Percentiles rank a stretch among this genome's conserved stretches.
These are phyloP conservation scores for Theileria parva DNA, from an alignment of 169 alveolate species.

Conservation along the genomic window DNA sequence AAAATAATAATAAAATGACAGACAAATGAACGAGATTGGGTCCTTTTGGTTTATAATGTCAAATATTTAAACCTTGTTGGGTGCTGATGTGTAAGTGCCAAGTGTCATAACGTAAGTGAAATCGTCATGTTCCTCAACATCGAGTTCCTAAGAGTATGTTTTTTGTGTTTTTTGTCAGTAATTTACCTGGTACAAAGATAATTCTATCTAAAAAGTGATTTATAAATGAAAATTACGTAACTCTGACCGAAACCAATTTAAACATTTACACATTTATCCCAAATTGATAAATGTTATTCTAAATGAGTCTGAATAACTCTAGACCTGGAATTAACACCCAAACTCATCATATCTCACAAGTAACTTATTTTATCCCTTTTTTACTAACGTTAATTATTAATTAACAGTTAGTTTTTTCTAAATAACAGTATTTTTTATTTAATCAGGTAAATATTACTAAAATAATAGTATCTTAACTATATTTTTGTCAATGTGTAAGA, in stretches of 20 bases:
- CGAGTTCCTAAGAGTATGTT: background rate
- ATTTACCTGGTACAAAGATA: background rate
- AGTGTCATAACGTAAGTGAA: background rate
- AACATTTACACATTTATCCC: conserved; percentile 1
- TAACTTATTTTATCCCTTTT: background rate
- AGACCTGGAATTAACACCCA: background rate
- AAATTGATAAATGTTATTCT: background rate
- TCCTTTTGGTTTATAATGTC: background rate
- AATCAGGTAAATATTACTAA: too few relatives aligned
- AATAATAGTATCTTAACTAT: background rate
- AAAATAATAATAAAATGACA: background rate
- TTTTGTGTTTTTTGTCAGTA: background rate
- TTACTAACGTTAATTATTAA: background rate
- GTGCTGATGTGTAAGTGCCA: conserved; percentile 10
- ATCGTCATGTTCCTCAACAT: background rate
- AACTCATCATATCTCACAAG: background rate
- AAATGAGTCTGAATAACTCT: background rate
- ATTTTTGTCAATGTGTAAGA: background rate
- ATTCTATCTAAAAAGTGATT: background rate
- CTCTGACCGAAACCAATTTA: background rate
- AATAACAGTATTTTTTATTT: background rate
- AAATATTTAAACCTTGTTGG: background rate
- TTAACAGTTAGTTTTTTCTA: too few relatives aligned
- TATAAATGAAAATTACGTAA: background rate
- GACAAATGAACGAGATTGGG: background rate